Conservation (phyloP, 345 rosid genomes). For the Populus nigra region DNA sequence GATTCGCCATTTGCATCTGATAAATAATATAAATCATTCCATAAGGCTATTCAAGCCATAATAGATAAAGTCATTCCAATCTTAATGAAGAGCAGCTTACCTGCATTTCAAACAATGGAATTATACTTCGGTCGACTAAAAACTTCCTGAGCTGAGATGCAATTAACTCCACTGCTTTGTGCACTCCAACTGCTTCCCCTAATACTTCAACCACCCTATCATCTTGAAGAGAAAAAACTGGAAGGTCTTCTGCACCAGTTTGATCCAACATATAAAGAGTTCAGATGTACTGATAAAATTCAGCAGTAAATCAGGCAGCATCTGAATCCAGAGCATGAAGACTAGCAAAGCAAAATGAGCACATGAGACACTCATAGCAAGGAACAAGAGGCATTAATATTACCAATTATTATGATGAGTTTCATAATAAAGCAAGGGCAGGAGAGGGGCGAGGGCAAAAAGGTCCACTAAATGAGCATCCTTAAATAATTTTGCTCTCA, state of each 20-base stretch:
- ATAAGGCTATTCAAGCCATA: neutral
- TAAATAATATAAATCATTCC: slow-evolving; percentile 9
- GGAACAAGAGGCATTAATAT: neutral
- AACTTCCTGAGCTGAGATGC: slow-evolving; percentile 96
- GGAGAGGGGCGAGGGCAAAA: neutral
- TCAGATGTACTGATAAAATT: neutral
- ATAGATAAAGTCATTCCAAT: neutral
- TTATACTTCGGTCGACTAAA: slow-evolving; percentile 92
- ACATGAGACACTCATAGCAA: neutral
- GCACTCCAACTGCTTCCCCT: slow-evolving; percentile 83
- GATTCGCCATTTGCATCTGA: slow-evolving; percentile 85
- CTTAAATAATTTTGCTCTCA: neutral
- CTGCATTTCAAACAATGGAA: slow-evolving; percentile 81
- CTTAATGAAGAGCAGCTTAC: slow-evolving; percentile 39
- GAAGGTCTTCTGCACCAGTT: slow-evolving; percentile 77
- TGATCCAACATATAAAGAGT: slow-evolving; percentile 4
- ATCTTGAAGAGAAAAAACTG: slow-evolving; percentile 94
- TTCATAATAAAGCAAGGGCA: neutral
- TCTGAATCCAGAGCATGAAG: neutral
- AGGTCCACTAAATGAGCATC: neutral
- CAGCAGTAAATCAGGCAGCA: slow-evolving; percentile 1
- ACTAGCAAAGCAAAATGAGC: neutral
- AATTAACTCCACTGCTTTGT: slow-evolving; percentile 86
- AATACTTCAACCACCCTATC: slow-evolving; percentile 95
- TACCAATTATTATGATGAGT: neutral